Percentiles rank a stretch among this genome's conserved stretches.
Evolutionary conservation across 495 filamentous ascomycete genomes (phyloP).

Genomic region (Aspergillus homomorphus): DNA sequence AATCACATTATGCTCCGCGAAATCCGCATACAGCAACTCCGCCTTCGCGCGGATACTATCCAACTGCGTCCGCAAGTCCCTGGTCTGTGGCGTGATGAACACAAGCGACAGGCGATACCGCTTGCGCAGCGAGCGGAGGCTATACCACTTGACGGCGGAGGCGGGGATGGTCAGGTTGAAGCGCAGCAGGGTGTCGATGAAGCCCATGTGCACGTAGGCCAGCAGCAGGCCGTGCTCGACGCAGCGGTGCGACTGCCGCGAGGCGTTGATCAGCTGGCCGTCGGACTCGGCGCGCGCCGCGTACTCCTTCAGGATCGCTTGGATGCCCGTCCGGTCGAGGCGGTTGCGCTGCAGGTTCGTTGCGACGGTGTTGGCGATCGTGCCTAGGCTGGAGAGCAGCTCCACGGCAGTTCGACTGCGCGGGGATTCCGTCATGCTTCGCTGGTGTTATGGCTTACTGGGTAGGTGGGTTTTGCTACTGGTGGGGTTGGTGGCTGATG

Average conservation of each 20-base stretch:
- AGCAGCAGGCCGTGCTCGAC: slow-evolving; percentile 16
- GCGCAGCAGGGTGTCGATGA: slow-evolving; percentile 12
- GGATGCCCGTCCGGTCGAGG: slow-evolving; percentile 11
- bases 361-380: slow-evolving; percentile 8
- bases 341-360: slow-evolving; percentile 16
- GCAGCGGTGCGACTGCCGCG: slow-evolving; percentile 14
- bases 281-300: slow-evolving; percentile 15
- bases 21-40: slow-evolving; percentile 16
- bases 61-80: slow-evolving; percentile 9
- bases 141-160: slow-evolving; percentile 20
- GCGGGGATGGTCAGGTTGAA: slow-evolving; percentile 15
- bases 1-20: slow-evolving; percentile 15
- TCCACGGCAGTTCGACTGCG: slow-evolving; percentile 5
- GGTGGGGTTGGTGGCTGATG: background rate
- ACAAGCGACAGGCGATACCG: slow-evolving; percentile 15
- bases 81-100: slow-evolving; percentile 5
- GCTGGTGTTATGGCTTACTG: background rate
- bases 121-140: slow-evolving; percentile 5
- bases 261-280: slow-evolving; percentile 13
- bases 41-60: slow-evolving; percentile 10
- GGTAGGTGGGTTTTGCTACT: background rate
- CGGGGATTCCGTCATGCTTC: background rate
- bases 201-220: slow-evolving; percentile 19
- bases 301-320: slow-evolving; percentile 12
- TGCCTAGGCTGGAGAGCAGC: slow-evolving; percentile 1